Evolutionary conservation across 805 yeast species (phyloP), one percentile per base, ranked within the genome.

Genomic region (Candida andamanensis): DNA sequence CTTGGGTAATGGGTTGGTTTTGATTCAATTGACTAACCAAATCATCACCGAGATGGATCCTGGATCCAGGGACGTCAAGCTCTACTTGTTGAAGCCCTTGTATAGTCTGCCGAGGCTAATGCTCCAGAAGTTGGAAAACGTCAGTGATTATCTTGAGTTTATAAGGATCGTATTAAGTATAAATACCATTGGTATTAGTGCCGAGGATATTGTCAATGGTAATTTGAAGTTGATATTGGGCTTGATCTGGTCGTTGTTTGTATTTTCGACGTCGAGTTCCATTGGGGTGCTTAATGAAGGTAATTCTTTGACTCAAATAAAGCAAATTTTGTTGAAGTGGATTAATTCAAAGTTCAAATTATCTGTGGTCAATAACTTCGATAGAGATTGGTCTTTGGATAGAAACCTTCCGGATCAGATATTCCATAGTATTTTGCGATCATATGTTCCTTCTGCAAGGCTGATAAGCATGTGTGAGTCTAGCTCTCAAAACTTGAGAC

Each of bases 321-420:
- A 59, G 39, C 11, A 36, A 13, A 47, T 56, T 15, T 40, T 64
- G 28, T 47, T 73, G 29, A 45, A 62, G 8, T 78, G 85, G 85
- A 63, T 80, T 35, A 77, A 74, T 44, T 24, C 33, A 3, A 32
- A 24, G 15, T 36, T 17, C 11, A 36, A 31, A 25, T 40, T 52
- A 6, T 33, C 46, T 14, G 40, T 45, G 24, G 47, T 78, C 17
- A 38, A 52, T 9, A 76, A 78, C 47, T 78, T 78, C 50, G 60
- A 72, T 24, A 50, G 64, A 22, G 69, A 74, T 42, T 78, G 84
- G 84, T 63, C 68, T 6, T 36, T 60, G 17, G 63, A 60, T 50
- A 67, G 48, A 64, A 78, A 18, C 45, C 59, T 50, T 64, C 80
- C 46, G 44, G 77, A 47, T 58, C 69, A 48, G 68, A 75, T 24